Percentiles rank a stretch among this genome's conserved stretches.
These are phyloP conservation scores for Talaromyces sp. DNA, from an alignment of 2,329 filamentous ascomycete genomes.

Conservation along the genomic window DNA sequence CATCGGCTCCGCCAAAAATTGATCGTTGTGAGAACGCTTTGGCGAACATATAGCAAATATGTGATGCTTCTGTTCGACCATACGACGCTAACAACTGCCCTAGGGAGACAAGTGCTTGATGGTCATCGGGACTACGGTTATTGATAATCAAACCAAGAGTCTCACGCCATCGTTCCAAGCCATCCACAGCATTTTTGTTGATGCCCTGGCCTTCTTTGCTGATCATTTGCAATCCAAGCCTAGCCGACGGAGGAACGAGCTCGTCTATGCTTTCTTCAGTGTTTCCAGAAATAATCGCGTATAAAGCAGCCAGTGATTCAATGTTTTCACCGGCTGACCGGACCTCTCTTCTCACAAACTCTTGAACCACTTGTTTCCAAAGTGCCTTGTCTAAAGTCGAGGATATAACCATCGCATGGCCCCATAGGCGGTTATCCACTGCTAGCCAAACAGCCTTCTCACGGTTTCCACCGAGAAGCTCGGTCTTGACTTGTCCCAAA, in stretches of 20 bases:
- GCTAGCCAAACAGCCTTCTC: slow-evolving; percentile 92
- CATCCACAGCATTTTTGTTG: slow-evolving; percentile 69
- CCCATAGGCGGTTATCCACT: slow-evolving; percentile 91
- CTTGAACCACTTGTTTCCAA: slow-evolving; percentile 89
- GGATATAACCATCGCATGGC: slow-evolving; percentile 88
- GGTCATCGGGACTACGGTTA: slow-evolving; percentile 79
- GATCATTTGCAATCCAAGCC: slow-evolving; percentile 86
- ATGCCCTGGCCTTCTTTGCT: slow-evolving; percentile 61
- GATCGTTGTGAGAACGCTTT: slow-evolving; percentile 49
- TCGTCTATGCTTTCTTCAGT: slow-evolving; percentile 93
- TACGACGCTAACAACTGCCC: slow-evolving; percentile 80
- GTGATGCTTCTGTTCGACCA: slow-evolving; percentile 82
- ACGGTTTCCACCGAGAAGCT: slow-evolving; percentile 72
- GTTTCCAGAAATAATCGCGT: slow-evolving; percentile 91
- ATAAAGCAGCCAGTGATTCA: slow-evolving; percentile 83
- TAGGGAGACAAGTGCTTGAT: slow-evolving; percentile 69
- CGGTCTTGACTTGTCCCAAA: slow-evolving; percentile 66
- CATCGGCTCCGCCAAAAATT: slow-evolving; percentile 77
- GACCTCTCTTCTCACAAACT: slow-evolving; percentile 93
- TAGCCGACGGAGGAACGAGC: slow-evolving; percentile 84
- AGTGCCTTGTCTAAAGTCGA: slow-evolving; percentile 66
- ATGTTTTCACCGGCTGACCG: slow-evolving; percentile 74
- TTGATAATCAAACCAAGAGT: slow-evolving; percentile 79
- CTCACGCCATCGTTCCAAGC: slow-evolving; percentile 90
- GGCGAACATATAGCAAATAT: slow-evolving; percentile 89